Base-by-base conservation (phyloP, 2,329 filamentous ascomycete genomes). In the Verticillium albo-atrum region DNA sequence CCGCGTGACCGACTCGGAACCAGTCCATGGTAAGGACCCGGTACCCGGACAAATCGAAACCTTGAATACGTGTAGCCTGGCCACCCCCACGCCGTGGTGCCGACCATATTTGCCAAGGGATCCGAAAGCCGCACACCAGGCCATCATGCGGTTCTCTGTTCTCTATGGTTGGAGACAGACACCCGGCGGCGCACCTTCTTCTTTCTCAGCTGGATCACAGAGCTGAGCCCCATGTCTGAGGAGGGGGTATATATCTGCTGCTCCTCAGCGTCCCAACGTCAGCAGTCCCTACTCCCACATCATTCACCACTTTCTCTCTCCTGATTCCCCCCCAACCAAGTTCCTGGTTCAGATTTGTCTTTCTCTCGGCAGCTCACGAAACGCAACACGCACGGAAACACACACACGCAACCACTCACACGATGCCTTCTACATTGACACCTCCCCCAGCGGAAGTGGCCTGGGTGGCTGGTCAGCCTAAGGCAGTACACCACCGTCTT, bases 381-480 rank as follows among this genome's bases (percentile, higher is more conserved):
- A n/a, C n/a, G n/a, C n/a, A n/a, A n/a, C n/a, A n/a, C n/a, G n/a
- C n/a, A n/a, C n/a, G n/a, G n/a, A n/a, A n/a, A n/a, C n/a, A n/a
- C n/a, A 37, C 12, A 37, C 35, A 17, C 35, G n/a, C 35, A 37
- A 34, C 32, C 15, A 9, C 47, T 6, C 47, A 25, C 20, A 51
- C n/a, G 12, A 17, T 60, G 47, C 47, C 61, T 7, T 26, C 53
- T 23, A 30, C 57, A 56, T 3, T 47, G 14, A 52, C 61, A 3
- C 30, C 47, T 6, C 52, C 56, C 7, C 54, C 51, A 4, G 17
- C 28, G 6, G 56, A 54, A 32, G 3, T 10, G 17, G 25, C 52
- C 2, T 26, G 17, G 26, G 50, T 28, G 15, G 59, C 55, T 12
- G 62, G 61, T 6, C 35, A 55, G 6, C 57, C 62, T 54, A 63